Conservation (phyloP, 2,329 filamentous ascomycete genomes). For the Phialophora expanda region DNA sequence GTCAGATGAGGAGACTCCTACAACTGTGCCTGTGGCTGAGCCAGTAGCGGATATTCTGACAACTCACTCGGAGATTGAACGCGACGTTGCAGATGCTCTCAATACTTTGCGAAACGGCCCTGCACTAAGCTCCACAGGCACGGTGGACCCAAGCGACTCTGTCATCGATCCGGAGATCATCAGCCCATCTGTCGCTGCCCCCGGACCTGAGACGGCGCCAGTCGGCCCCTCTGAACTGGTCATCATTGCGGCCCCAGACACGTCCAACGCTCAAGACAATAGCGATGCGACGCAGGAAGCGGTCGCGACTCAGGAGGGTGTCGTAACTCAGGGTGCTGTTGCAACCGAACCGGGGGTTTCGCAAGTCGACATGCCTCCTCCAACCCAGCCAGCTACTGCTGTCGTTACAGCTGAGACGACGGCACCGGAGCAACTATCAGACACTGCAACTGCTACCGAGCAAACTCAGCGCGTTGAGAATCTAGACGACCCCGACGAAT, state of each 20-base stretch:
- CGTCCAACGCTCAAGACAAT: neutral
- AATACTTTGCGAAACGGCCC: neutral
- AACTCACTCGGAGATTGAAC: neutral
- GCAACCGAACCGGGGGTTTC: neutral
- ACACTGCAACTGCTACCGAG: neutral
- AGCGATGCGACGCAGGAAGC: too few relatives aligned
- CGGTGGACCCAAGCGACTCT: neutral
- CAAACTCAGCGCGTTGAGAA: conserved; percentile 3
- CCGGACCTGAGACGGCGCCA: neutral
- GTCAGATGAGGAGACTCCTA: conserved; percentile 11
- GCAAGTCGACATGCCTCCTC: neutral
- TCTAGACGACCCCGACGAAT: conserved; percentile 34
- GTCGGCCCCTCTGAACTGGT: neutral
- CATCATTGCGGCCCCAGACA: neutral
- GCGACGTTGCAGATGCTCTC: neutral
- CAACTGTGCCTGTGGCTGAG: neutral
- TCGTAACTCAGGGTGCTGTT: neutral
- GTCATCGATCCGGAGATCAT: neutral
- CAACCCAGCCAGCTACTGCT: neutral
- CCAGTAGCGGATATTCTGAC: neutral
- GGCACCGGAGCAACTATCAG: neutral
- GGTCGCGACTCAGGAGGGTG: neutral
- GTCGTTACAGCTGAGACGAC: neutral
- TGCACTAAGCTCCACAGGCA: neutral
- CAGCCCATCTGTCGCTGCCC: neutral